These are phyloP conservation scores for Crucibulum laeve DNA, from an alignment of 768 basidiomycete species.

Conservation along the genomic window DNA sequence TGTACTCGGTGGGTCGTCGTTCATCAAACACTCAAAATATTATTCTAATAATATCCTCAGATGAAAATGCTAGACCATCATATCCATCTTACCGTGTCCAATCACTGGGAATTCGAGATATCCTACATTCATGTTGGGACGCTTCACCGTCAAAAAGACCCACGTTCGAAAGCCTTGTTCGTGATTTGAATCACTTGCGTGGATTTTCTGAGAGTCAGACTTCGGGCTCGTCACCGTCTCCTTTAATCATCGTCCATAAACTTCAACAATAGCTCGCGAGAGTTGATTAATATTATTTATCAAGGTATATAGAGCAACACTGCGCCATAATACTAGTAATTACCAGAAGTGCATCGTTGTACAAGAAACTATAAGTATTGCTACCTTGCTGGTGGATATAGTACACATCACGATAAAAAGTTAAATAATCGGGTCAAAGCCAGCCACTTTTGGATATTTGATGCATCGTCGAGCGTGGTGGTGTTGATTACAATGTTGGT, in stretches of 20 bases:
- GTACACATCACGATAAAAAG: too few species aligned
- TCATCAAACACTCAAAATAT: neutral
- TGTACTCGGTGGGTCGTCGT: constrained; percentile 32
- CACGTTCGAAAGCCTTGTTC: neutral
- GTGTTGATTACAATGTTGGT: too few species aligned
- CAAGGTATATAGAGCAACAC: neutral
- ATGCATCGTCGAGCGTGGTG: too few species aligned
- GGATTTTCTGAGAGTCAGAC: too few species aligned
- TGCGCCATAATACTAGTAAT: too few species aligned
- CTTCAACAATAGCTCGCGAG: neutral
- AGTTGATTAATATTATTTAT: neutral
- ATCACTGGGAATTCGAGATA: neutral
- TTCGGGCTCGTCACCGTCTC: neutral
- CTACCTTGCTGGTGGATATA: too few species aligned
- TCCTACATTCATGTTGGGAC: neutral
- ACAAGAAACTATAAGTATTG: too few species aligned
- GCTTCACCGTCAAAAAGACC: neutral
- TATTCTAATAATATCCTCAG: neutral
- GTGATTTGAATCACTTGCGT: neutral
- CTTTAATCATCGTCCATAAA: neutral
- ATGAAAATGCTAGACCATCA: neutral
- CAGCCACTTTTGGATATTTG: too few species aligned
- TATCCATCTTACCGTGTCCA: neutral
- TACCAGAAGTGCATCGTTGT: too few species aligned
- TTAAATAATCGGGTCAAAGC: too few species aligned